Base-by-base conservation (phyloP, 257 asterid genomes). In the Solanum habrochaites region DNA sequence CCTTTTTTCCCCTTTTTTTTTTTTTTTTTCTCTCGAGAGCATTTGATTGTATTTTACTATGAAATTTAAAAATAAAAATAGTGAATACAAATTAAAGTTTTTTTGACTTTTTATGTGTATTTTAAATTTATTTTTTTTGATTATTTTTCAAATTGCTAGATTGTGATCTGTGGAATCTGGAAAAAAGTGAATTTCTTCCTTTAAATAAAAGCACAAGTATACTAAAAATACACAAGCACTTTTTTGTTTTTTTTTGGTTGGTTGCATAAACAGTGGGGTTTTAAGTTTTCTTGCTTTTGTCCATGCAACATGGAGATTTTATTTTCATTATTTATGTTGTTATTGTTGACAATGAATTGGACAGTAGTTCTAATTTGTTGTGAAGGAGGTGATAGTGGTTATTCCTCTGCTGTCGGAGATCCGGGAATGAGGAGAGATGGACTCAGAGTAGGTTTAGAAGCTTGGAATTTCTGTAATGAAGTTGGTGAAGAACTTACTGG, bases 381-480 rank as follows among this genome's bases (percentile, higher is more conserved):
- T 78, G 23, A 78, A 25, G 66, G 40, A 25, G 42, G 3, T 15
- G 84, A 80, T 29, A 10, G 85, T 3, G 29, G 45, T 1, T 18
- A 29, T 4, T 81, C 73, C 1, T 83, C 86, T 1, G 86, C 58
- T 64, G 58, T 83, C 0, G 86, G 86, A 58, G 86, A 83, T 64
- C 39, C 86, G 0, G 86, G 88, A 60, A 86, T 86, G 85, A 86
- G 21, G 74, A 72, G 85, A 56, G 85, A 86, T 74, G 85, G 62
- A 3, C 42, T 86, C 8, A 72, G 88, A 5, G 58, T 86, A 5
- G 88, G 85, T 29, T 72, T 86, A 8, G 84, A 86, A 80, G 88
- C 88, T 27, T 86, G 88, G 88, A 86, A 86, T 16, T 80, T 72
- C 15, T 86, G 88, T 52, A 86, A 86, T 86, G 88, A 86, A 74